A percentile compares a stretch with the other conserved stretches of the same genome.
These are phyloP conservation scores for Plantago major DNA, from an alignment of 257 asterid genomes.

Conservation along the genomic window DNA sequence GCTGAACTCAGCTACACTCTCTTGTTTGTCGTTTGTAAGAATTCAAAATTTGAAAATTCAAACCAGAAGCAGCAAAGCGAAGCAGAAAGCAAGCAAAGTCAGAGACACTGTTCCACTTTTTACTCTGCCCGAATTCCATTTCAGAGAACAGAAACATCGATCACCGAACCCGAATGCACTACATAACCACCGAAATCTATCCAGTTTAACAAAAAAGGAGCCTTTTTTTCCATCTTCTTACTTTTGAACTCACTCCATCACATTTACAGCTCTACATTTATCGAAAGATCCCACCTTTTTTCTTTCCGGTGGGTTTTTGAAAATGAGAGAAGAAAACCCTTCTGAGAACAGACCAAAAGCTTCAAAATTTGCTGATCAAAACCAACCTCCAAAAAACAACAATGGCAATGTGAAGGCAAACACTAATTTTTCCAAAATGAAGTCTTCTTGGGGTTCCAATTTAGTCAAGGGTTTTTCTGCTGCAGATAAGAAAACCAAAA, in stretches of 20 bases:
- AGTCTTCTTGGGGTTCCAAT: constrained; percentile 85
- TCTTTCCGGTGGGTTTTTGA: constrained; percentile 13
- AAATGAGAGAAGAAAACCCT: constrained; percentile 65
- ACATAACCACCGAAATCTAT: too few species aligned
- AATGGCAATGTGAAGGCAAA: constrained; percentile 41
- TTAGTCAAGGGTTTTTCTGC: constrained; percentile 80
- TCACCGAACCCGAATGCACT: not conserved
- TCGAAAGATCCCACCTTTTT: not conserved
- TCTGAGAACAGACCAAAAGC: constrained; percentile 46
- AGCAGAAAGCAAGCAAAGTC: constrained; percentile 11
- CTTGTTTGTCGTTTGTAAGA: constrained; percentile 17
- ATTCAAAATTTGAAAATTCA: constrained; percentile 52
- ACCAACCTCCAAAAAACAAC: constrained; percentile 42
- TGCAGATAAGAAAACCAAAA: constrained; percentile 65
- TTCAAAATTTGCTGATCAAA: constrained; percentile 62
- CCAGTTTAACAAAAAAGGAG: not conserved
- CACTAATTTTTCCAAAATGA: constrained; percentile 54
- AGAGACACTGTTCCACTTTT: constrained; percentile 45
- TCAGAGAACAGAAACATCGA: constrained; percentile 38
- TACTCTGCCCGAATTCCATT: constrained; percentile 29
- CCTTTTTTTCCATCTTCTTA: not conserved
- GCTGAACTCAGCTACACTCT: not conserved
- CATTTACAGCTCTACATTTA: not conserved
- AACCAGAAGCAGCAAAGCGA: constrained; percentile 9
- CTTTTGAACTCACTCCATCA: not conserved